Evolutionary conservation across 306 rosid species (phyloP).

Genomic region (Hippophae gyantsensis): DNA sequence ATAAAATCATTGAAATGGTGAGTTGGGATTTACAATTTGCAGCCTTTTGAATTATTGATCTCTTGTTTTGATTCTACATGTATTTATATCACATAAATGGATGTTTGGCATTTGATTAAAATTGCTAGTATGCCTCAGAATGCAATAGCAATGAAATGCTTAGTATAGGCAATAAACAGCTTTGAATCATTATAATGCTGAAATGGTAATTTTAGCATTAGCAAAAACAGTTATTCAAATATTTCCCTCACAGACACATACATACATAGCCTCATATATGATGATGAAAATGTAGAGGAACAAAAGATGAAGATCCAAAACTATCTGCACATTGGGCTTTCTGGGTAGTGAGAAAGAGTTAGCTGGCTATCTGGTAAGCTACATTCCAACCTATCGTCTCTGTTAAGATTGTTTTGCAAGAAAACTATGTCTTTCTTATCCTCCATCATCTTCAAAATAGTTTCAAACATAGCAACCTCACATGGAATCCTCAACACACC

Average conservation of each 20-base stretch:
- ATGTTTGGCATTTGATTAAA: too few relatives aligned
- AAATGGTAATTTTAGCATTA: neutral
- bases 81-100: too few relatives aligned
- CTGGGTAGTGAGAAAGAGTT: constrained; percentile 51
- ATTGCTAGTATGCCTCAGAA: neutral
- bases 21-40: too few relatives aligned
- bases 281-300: neutral
- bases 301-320: constrained; percentile 8
- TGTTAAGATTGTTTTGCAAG: constrained; percentile 25
- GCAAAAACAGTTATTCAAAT: constrained; percentile 15
- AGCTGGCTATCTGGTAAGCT: constrained; percentile 45
- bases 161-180: too few relatives aligned
- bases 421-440: constrained; percentile 31
- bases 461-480: constrained; percentile 62
- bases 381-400: constrained; percentile 26
- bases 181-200: neutral
- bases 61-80: too few relatives aligned
- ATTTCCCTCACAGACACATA: constrained; percentile 8
- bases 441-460: constrained; percentile 55
- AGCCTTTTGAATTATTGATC: too few relatives aligned
- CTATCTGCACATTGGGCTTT: constrained; percentile 77
- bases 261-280: constrained; percentile 31
- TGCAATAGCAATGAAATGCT: neutral
- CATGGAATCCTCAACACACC: constrained; percentile 90
- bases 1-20: too few relatives aligned